Conservation (phyloP, 139 green algal species). For the Zygnema circumcarinatum region DNA sequence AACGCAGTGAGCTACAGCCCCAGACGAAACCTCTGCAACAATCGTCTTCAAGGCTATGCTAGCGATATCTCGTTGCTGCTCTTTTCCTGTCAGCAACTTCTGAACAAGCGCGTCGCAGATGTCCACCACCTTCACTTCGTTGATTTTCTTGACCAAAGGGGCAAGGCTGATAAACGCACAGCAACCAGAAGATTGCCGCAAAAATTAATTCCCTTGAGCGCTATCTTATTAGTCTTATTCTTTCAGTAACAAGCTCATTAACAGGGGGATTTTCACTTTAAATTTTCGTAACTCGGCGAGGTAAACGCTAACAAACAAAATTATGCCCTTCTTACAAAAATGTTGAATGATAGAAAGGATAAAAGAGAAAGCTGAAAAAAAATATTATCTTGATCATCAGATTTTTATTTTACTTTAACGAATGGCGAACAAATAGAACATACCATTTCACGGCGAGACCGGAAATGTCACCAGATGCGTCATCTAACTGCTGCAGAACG, state of each 20-base stretch:
- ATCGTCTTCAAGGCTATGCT: slow-evolving; percentile 86
- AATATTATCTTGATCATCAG: too few relatives aligned
- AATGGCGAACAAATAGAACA: background rate
- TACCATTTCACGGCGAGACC: slow-evolving; percentile 85
- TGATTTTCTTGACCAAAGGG: slow-evolving; percentile 81
- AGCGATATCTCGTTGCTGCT: slow-evolving; percentile 78
- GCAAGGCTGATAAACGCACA: slow-evolving; percentile 66
- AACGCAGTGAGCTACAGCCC: background rate
- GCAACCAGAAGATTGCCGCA: background rate
- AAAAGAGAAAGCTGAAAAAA: too few relatives aligned
- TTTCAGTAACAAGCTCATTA: too few relatives aligned
- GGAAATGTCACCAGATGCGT: slow-evolving; percentile 86
- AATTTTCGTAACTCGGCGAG: too few relatives aligned
- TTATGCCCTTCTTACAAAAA: too few relatives aligned
- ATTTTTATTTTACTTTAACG: too few relatives aligned
- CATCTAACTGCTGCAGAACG: slow-evolving; percentile 87
- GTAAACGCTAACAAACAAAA: too few relatives aligned
- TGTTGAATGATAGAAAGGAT: too few relatives aligned
- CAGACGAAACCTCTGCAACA: slow-evolving; percentile 62
- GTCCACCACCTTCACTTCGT: slow-evolving; percentile 68
- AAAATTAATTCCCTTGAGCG: too few relatives aligned
- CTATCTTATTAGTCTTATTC: too few relatives aligned
- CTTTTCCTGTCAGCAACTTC: slow-evolving; percentile 73
- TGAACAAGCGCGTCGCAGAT: slow-evolving; percentile 72
- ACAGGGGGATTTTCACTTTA: too few relatives aligned